These are phyloP conservation scores for Fraxinus ornus DNA, from an alignment of 305 asterid species.

Conservation along the genomic window DNA sequence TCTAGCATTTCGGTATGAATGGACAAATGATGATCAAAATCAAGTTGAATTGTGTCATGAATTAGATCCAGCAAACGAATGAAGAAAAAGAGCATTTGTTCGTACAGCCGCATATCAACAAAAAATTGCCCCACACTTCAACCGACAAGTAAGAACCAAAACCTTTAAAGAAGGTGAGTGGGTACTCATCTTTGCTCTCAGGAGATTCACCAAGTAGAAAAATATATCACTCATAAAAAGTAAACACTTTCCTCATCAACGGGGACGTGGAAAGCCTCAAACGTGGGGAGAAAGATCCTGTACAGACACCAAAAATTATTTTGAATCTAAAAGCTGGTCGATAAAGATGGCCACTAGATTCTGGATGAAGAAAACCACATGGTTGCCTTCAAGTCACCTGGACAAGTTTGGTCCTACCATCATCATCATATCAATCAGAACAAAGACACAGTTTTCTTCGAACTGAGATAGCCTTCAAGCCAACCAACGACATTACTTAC, in stretches of 20 bases:
- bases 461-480: neutral
- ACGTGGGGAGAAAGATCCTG: neutral
- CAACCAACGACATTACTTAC: neutral
- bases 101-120: neutral
- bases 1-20: neutral
- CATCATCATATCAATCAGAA: neutral
- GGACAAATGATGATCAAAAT: neutral
- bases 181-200: neutral
- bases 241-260: neutral
- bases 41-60: neutral
- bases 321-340: neutral
- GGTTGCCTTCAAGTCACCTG: neutral
- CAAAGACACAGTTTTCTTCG: neutral
- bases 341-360: neutral
- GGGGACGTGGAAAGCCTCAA: neutral
- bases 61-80: no score
- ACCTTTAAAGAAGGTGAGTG: neutral
- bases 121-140: neutral
- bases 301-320: no score
- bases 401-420: neutral
- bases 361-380: neutral
- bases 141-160: no score
- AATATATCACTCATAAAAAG: neutral
- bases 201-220: neutral
- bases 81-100: neutral